phyloP scores from a whole-genome alignment of 768 basidiomycete species.

The Boletus tomentosulus region DNA sequence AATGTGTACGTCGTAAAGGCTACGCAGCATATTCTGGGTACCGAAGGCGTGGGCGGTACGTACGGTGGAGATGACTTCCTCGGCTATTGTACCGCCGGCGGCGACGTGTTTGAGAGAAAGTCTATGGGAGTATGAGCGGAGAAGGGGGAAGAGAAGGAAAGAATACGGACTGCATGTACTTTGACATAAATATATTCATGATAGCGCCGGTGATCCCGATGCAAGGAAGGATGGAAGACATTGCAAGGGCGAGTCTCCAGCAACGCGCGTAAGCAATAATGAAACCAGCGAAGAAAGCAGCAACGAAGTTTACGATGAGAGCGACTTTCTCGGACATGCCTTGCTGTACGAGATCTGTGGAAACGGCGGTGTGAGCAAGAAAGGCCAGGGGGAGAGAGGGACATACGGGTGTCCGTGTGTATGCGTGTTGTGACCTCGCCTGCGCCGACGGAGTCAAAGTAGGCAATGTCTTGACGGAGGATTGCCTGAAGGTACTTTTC shows the following conservation, averaged over 20 bases:
- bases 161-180: constrained; percentile 60
- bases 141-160: not conserved
- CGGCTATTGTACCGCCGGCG: constrained; percentile 76
- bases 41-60: constrained; percentile 92
- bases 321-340: constrained; percentile 90
- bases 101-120: constrained; percentile 71
- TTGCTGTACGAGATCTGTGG: constrained; percentile 78
- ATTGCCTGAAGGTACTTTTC: constrained; percentile 78
- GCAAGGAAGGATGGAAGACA: constrained; percentile 79
- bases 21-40: constrained; percentile 58
- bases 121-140: constrained; percentile 31
- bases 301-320: constrained; percentile 55
- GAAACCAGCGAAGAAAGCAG: constrained; percentile 79
- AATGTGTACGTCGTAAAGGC: constrained; percentile 64
- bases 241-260: constrained; percentile 82
- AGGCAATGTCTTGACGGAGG: constrained; percentile 83
- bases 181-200: constrained; percentile 66
- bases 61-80: constrained; percentile 89
- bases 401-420: constrained; percentile 78
- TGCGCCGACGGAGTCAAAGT: constrained; percentile 87
- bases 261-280: constrained; percentile 60
- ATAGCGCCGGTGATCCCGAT: constrained; percentile 68
- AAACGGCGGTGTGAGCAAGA: not conserved
- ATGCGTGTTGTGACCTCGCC: constrained; percentile 94
- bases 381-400: not conserved